These are phyloP conservation scores for Myxozyma geophila DNA, from an alignment of 805 yeast species.

Conservation along the genomic window DNA sequence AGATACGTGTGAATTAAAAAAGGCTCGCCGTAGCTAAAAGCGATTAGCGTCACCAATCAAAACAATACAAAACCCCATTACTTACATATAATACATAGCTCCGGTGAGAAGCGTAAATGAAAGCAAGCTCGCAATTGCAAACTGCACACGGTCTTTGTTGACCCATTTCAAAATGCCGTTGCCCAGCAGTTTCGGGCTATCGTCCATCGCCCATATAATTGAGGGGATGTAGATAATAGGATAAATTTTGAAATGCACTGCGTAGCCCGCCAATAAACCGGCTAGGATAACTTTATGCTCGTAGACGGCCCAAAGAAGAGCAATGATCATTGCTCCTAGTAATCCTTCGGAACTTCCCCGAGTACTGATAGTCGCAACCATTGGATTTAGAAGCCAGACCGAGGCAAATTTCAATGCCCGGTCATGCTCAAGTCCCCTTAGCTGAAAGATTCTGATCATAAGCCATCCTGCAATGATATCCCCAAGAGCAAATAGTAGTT, in stretches of 20 bases:
- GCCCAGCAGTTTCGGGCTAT: slow-evolving; percentile 32
- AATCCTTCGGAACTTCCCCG: slow-evolving; percentile 94
- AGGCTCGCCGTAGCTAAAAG: slow-evolving; percentile 64
- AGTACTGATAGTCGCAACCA: slow-evolving; percentile 91
- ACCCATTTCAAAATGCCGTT: slow-evolving; percentile 45
- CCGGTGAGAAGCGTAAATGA: slow-evolving; percentile 57
- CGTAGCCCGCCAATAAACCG: slow-evolving; percentile 64
- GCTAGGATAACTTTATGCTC: slow-evolving; percentile 47
- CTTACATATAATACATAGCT: slow-evolving; percentile 59
- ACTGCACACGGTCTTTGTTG: slow-evolving; percentile 51
- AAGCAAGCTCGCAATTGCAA: slow-evolving; percentile 49
- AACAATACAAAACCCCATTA: neutral
- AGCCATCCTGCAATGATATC: slow-evolving; percentile 82
- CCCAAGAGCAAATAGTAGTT: slow-evolving; percentile 71
- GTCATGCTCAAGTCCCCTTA: slow-evolving; percentile 40
- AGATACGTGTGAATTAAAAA: slow-evolving; percentile 77
- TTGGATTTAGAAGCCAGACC: slow-evolving; percentile 90
- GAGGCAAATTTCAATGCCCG: slow-evolving; percentile 54
- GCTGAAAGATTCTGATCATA: slow-evolving; percentile 51
- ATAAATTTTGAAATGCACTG: slow-evolving; percentile 89
- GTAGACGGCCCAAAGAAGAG: slow-evolving; percentile 55
- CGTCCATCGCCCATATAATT: slow-evolving; percentile 34
- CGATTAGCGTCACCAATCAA: neutral
- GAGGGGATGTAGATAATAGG: slow-evolving; percentile 89
- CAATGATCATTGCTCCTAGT: slow-evolving; percentile 74